Conservation (phyloP, 805 yeast genomes). For the Candida ortonii region DNA sequence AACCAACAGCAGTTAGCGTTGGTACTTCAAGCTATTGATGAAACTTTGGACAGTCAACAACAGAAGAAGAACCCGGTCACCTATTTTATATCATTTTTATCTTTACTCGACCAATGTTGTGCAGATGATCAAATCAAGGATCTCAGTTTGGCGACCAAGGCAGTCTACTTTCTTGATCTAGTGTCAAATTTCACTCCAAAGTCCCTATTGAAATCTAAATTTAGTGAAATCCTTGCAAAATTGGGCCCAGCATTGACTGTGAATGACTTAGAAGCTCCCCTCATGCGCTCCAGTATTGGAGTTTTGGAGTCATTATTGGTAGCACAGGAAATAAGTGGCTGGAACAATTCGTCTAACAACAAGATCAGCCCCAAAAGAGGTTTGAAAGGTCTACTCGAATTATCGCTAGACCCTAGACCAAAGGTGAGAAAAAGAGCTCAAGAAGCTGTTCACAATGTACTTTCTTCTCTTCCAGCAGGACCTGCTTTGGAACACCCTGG, state of each 20-base stretch:
- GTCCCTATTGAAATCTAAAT: constrained; percentile 65
- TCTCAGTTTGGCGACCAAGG: constrained; percentile 62
- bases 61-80: constrained; percentile 67
- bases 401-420: constrained; percentile 85
- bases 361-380: constrained; percentile 78
- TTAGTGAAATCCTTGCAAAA: constrained; percentile 72
- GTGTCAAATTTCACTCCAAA: constrained; percentile 73
- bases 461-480: constrained; percentile 68
- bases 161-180: constrained; percentile 79
- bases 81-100: constrained; percentile 79
- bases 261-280: constrained; percentile 71
- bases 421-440: constrained; percentile 94
- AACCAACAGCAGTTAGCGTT: constrained; percentile 85
- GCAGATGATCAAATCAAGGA: constrained; percentile 54
- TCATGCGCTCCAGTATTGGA: constrained; percentile 80
- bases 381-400: constrained; percentile 68
- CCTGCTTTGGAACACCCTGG: constrained; percentile 80
- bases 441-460: constrained; percentile 72
- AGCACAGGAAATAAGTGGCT: constrained; percentile 76
- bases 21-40: constrained; percentile 86
- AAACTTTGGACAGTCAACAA: constrained; percentile 67
- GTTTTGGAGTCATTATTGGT: constrained; percentile 73
- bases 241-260: constrained; percentile 78
- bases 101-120: constrained; percentile 75
- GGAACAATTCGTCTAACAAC: constrained; percentile 57